These are phyloP conservation scores for Arbutus unedo DNA, from an alignment of 148 eudicot genomes.

Conservation along the genomic window DNA sequence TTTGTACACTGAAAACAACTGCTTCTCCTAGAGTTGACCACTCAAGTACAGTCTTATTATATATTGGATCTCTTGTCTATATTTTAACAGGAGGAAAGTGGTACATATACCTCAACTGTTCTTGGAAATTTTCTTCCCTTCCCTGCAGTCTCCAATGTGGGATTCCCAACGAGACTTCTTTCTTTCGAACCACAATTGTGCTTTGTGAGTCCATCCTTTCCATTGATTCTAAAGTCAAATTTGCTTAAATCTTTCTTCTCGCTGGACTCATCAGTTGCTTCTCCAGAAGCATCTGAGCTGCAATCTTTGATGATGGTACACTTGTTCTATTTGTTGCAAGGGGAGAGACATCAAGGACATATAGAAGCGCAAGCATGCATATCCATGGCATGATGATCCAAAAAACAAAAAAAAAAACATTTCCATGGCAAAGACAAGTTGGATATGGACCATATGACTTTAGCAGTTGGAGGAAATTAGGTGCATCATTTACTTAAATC, in stretches of 20 bases:
- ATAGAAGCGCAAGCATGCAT: slow-evolving; percentile 4
- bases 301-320: slow-evolving; percentile 28
- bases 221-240: slow-evolving; percentile 16
- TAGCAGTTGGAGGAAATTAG: not conserved
- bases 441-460: not conserved
- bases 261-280: slow-evolving; percentile 13
- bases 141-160: slow-evolving; percentile 10
- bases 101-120: not conserved
- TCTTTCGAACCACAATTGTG: slow-evolving; percentile 18
- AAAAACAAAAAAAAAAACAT: too few relatives aligned
- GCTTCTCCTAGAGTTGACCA: too few relatives aligned
- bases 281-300: slow-evolving; percentile 28
- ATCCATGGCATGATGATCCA: too few relatives aligned
- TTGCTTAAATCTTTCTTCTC: slow-evolving; percentile 18
- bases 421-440: not conserved
- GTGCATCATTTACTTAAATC: not conserved
- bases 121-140: not conserved
- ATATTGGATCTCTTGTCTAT: not conserved
- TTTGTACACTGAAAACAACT: too few relatives aligned
- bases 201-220: slow-evolving; percentile 12
- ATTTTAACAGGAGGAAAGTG: not conserved
- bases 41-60: slow-evolving; percentile 3
- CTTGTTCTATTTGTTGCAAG: not conserved
- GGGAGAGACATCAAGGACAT: not conserved
- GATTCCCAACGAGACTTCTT: slow-evolving; percentile 12